These are phyloP conservation scores for Phaseolus coccineus DNA, from an alignment of 331 rosid species.

Conservation along the genomic window DNA sequence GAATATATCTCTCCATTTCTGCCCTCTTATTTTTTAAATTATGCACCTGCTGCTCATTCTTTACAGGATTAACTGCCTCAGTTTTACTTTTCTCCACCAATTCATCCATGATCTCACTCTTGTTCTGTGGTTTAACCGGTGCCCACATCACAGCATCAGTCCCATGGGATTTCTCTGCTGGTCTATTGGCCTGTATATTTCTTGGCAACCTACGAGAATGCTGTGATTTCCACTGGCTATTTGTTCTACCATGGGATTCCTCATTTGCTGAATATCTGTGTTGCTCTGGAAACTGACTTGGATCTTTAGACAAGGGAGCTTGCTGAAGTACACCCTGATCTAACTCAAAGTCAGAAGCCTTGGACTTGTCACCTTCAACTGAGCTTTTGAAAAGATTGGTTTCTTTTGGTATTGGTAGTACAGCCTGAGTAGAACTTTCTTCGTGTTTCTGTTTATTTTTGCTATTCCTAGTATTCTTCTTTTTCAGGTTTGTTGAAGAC, in stretches of 20 bases:
- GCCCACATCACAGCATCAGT: slow-evolving; percentile 89
- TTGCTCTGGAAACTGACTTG: slow-evolving; percentile 60
- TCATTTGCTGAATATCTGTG: slow-evolving; percentile 53
- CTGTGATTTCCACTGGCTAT: slow-evolving; percentile 79
- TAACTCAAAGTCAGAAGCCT: slow-evolving; percentile 55
- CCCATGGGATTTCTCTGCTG: slow-evolving; percentile 69
- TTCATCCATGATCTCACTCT: slow-evolving; percentile 63
- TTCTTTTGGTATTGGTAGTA: slow-evolving; percentile 57
- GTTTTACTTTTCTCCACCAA: slow-evolving; percentile 52
- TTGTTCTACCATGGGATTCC: slow-evolving; percentile 65
- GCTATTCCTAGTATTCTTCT: slow-evolving; percentile 68
- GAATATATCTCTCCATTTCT: slow-evolving; percentile 93
- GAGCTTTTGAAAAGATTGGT: slow-evolving; percentile 47
- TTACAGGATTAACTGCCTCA: slow-evolving; percentile 57
- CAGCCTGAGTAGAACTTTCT: slow-evolving; percentile 48
- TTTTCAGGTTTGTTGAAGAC: slow-evolving; percentile 62
- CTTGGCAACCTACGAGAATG: slow-evolving; percentile 75
- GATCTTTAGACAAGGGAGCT: slow-evolving; percentile 51
- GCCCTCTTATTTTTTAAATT: slow-evolving; percentile 85
- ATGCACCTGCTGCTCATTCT: slow-evolving; percentile 70
- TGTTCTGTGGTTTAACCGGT: slow-evolving; percentile 80
- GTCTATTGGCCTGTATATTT: slow-evolving; percentile 67
- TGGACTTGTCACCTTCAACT: slow-evolving; percentile 61
- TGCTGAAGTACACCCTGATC: slow-evolving; percentile 58
- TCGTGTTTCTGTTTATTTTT: slow-evolving; percentile 79